A percentile compares a stretch with the other conserved stretches of the same genome.
Evolutionary conservation across 2,329 filamentous ascomycete species (phyloP).

Genomic region (Botrytis byssoidea): DNA sequence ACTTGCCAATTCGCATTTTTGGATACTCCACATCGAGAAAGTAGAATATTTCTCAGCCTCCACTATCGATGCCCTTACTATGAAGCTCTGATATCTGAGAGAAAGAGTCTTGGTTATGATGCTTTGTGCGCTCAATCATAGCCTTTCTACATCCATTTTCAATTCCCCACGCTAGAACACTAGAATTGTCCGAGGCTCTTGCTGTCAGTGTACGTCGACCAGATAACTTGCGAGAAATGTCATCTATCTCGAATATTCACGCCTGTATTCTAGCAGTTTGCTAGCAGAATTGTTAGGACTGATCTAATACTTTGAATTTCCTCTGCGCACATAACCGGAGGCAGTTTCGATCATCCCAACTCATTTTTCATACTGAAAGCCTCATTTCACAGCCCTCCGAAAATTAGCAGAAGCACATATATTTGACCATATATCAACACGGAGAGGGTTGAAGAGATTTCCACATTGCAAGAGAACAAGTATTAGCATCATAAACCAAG

Average conservation of each 20-base stretch:
- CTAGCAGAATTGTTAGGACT: neutral
- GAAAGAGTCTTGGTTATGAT: neutral
- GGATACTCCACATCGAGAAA: neutral
- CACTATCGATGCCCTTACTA: neutral
- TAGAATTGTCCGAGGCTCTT: neutral
- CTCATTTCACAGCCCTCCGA: neutral
- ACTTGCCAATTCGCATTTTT: neutral
- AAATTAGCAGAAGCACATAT: neutral
- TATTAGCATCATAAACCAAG: neutral
- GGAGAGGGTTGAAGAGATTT: no score
- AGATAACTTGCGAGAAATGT: neutral
- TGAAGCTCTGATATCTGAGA: neutral
- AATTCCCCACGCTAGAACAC: neutral
- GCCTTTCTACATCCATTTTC: neutral
- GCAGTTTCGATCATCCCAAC: neutral
- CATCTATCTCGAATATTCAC: neutral
- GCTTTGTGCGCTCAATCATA: neutral
- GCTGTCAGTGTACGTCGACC: neutral
- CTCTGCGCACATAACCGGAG: neutral
- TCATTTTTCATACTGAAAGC: neutral
- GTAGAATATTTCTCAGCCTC: neutral
- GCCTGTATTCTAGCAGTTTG: neutral
- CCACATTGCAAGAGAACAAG: neutral
- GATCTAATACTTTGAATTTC: neutral
- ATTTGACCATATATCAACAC: neutral